phyloP scores from a whole-genome alignment of 1,284 basidiomycete genomes.

The Pterulicium gracile region DNA sequence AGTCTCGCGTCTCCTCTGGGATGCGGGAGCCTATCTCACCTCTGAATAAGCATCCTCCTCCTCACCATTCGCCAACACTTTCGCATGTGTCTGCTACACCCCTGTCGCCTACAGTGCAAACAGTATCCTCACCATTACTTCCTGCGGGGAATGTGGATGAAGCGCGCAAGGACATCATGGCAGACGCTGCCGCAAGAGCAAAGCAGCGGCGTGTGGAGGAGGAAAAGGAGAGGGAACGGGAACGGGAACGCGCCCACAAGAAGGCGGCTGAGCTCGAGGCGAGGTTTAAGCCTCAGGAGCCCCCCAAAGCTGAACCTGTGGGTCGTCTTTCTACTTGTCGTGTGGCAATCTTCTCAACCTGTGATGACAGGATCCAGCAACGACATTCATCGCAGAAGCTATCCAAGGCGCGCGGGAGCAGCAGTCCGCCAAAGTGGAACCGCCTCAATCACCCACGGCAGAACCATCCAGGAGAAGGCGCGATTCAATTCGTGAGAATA shows the following conservation, averaged over 20 bases:
- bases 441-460: too few species aligned
- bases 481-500: too few species aligned
- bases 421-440: too few species aligned
- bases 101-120: too few species aligned
- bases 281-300: conserved; percentile 42
- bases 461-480: too few species aligned
- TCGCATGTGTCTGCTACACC: too few species aligned
- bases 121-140: too few species aligned
- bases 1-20: conserved; percentile 19
- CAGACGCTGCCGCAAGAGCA: conserved; percentile 81
- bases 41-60: too few species aligned
- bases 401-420: conserved; percentile 16
- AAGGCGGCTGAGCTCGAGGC: conserved; percentile 85
- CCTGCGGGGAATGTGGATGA: conserved; percentile 47
- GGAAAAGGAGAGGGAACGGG: conserved; percentile 77
- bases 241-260: conserved; percentile 72
- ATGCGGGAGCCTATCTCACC: conserved; percentile 16
- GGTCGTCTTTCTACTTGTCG: not conserved
- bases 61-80: too few species aligned
- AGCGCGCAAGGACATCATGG: conserved; percentile 78
- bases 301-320: conserved; percentile 22
- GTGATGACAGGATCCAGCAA: conserved; percentile 25
- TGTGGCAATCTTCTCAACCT: too few species aligned
- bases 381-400: conserved; percentile 35
- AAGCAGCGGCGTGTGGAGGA: conserved; percentile 72